Evolutionary conservation across 2,329 filamentous ascomycete species (phyloP).

Genomic region (Didymella lethalis): DNA sequence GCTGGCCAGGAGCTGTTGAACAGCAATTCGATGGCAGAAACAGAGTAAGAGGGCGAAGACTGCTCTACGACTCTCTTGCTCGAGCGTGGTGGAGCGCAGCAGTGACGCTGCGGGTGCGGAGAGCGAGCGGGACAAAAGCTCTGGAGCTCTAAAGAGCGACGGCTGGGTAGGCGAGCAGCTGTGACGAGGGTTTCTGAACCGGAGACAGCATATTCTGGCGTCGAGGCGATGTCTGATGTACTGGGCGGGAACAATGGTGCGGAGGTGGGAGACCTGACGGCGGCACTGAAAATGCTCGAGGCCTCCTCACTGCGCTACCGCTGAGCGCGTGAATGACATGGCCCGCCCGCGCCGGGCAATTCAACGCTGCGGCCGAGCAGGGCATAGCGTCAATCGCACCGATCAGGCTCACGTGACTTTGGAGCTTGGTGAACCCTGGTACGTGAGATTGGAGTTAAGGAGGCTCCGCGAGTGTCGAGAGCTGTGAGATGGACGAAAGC

Average conservation of each 20-base stretch:
- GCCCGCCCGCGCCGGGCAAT: constrained; percentile 28
- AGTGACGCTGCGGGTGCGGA: constrained; percentile 46
- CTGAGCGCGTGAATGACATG: constrained; percentile 26
- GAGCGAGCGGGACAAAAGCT: constrained; percentile 47
- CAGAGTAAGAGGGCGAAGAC: constrained; percentile 22
- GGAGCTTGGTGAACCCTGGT: constrained; percentile 12
- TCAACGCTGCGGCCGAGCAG: constrained; percentile 13
- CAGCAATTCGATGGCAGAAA: constrained; percentile 24
- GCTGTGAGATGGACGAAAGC: not conserved
- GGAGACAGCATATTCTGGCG: constrained; percentile 43
- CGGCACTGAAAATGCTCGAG: constrained; percentile 27
- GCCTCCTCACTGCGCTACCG: constrained; percentile 23
- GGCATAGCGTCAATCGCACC: constrained; percentile 16
- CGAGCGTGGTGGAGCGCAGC: constrained; percentile 34
- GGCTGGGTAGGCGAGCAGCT: constrained; percentile 39
- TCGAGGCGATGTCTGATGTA: constrained; percentile 25
- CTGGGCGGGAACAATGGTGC: constrained; percentile 38
- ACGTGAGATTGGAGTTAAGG: constrained; percentile 12
- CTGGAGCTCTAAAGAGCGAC: constrained; percentile 48
- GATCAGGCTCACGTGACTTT: constrained; percentile 10
- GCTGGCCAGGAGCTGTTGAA: constrained; percentile 19
- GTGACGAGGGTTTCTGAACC: constrained; percentile 24
- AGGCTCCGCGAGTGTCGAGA: not conserved
- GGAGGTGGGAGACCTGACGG: constrained; percentile 35
- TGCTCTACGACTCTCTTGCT: constrained; percentile 22